These are phyloP conservation scores for Saccharomyces kudriavzevii DNA, from an alignment of 805 yeast species.

Conservation along the genomic window DNA sequence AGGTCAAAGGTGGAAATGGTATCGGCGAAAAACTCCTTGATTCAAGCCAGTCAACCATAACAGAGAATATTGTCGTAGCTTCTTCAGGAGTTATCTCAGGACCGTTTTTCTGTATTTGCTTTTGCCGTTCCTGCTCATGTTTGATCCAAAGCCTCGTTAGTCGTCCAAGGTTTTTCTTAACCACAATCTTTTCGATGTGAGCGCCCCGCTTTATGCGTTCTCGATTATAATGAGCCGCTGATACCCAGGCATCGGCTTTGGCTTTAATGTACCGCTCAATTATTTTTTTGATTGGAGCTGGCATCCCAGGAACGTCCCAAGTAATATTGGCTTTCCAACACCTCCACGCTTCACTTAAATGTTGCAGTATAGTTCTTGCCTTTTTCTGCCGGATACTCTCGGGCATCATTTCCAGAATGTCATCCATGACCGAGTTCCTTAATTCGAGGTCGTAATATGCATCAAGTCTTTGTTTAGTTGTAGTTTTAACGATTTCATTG, in stretches of 20 bases:
- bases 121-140: slow-evolving; percentile 84
- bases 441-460: slow-evolving; percentile 90
- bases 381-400: slow-evolving; percentile 84
- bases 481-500: slow-evolving; percentile 85
- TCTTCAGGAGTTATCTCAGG: slow-evolving; percentile 81
- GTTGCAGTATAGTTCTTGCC: slow-evolving; percentile 82
- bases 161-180: slow-evolving; percentile 87
- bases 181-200: slow-evolving; percentile 88
- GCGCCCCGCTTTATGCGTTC: slow-evolving; percentile 85
- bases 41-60: slow-evolving; percentile 89
- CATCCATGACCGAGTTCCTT: slow-evolving; percentile 90
- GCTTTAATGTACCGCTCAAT: slow-evolving; percentile 87
- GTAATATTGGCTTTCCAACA: slow-evolving; percentile 99
- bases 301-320: slow-evolving; percentile 95
- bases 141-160: slow-evolving; percentile 88
- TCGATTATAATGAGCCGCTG: slow-evolving; percentile 86
- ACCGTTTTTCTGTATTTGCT: slow-evolving; percentile 69
- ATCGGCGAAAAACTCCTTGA: slow-evolving; percentile 75
- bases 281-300: slow-evolving; percentile 78
- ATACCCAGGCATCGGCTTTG: slow-evolving; percentile 94
- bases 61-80: slow-evolving; percentile 78
- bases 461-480: slow-evolving; percentile 92
- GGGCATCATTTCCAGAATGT: slow-evolving; percentile 94
- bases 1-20: slow-evolving; percentile 86
- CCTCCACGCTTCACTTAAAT: slow-evolving; percentile 96